Base-by-base conservation (phyloP, 169 alveolate species). In the Cyclospora cayetanensis region DNA sequence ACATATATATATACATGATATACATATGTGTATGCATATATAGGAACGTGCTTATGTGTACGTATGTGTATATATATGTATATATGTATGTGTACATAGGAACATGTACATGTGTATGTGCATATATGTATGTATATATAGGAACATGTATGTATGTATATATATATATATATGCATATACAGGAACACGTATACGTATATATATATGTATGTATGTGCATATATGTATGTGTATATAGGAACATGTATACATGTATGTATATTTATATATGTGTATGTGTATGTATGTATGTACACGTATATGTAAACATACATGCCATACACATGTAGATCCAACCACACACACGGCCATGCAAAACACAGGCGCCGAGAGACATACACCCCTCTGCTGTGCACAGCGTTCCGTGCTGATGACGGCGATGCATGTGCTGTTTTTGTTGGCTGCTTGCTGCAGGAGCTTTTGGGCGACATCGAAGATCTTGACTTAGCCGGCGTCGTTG, bases 381-480 rank as follows among this genome's bases (percentile, higher is more conserved):
- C n/a, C n/a, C n/a, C n/a, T n/a, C 70, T 55, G 70, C 70, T 9
- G 15, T 7, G 34, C 9, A 9, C n/a, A n/a, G n/a, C n/a, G n/a
- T 55, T 20, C 70, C 27, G 70, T 22, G 9, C 31, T 15, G 70
- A 4, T 55, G 70, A 9, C n/a, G 70, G 70, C 7, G 70, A 4
- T 55, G 70, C 70, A 15, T 20, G 34, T 55, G 70, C 70, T 55
- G 70, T 29, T 55, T 4, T 22, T 55, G 15, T 55, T 7, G 34
- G 9, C 34, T 29, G 11, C 7, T 55, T 55, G 70, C 70, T 55
- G 70, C 74, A 82, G 90, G 90, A 82, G 41, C 77, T 82, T 7
- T 39, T 82, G 41, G 90, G 90, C 15, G 90, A 82, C 60, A 82
- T 82, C 9, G 74, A 27, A 12, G 90, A 55, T 5, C 39, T 82